A percentile compares a stretch with the other conserved stretches of the same genome.
phyloP scores from a whole-genome alignment of 1,284 basidiomycete species.

The Moesziomyces parantarcticus region DNA sequence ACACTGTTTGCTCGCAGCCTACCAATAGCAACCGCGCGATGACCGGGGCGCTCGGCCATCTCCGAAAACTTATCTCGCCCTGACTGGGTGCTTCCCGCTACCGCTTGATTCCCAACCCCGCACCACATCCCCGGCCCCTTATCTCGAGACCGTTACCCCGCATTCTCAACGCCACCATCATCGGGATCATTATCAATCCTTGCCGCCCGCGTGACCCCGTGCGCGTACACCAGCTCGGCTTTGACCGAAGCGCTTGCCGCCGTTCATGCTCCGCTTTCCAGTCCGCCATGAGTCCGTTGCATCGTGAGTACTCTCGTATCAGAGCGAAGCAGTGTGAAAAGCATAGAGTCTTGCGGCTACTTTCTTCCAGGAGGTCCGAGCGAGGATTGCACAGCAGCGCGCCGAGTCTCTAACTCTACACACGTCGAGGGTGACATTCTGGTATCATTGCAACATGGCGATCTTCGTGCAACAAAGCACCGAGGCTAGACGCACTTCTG shows the following conservation, averaged over 20 bases:
- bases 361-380: no score
- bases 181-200: neutral
- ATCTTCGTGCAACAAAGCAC: constrained; percentile 2
- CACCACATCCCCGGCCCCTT: neutral
- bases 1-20: no score
- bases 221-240: neutral
- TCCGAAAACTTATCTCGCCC: constrained; percentile 32
- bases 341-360: no score
- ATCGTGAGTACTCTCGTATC: no score
- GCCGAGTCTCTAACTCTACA: no score
- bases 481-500: constrained; percentile 46
- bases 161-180: neutral
- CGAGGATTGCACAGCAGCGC: no score
- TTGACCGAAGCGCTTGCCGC: neutral
- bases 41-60: constrained; percentile 26
- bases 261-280: no score
- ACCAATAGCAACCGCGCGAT: neutral
- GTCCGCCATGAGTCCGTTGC: no score
- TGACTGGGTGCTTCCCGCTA: neutral
- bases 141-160: neutral
- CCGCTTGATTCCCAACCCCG: neutral
- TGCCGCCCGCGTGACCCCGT: neutral
- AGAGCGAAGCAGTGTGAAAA: no score
- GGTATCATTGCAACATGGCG: no score
- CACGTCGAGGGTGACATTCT: no score